phyloP scores from a whole-genome alignment of 805 yeast genomes.

The Yarrowia alimentaria region DNA sequence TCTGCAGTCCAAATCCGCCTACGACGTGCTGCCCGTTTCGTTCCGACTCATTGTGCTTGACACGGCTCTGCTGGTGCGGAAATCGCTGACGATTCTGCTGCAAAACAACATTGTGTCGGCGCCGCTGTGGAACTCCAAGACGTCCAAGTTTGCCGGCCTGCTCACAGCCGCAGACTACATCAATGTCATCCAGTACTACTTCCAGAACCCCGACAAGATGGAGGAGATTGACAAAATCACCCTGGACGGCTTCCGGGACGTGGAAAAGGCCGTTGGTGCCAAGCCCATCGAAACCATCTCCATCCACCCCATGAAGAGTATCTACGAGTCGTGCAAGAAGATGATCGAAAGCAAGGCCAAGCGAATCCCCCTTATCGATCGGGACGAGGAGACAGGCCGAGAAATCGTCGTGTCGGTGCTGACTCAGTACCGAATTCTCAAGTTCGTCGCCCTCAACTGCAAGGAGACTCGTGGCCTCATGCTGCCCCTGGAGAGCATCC shows the following conservation, averaged over 20 bases:
- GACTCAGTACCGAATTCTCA: slow-evolving; percentile 92
- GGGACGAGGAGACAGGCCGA: slow-evolving; percentile 85
- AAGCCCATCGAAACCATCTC: slow-evolving; percentile 81
- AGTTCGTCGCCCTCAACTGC: slow-evolving; percentile 94
- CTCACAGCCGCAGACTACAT: slow-evolving; percentile 90
- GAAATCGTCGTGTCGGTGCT: slow-evolving; percentile 94
- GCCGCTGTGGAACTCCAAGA: slow-evolving; percentile 91
- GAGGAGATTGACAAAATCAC: slow-evolving; percentile 84
- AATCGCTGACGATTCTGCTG: slow-evolving; percentile 80
- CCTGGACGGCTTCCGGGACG: slow-evolving; percentile 77
- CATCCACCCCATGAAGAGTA: slow-evolving; percentile 84
- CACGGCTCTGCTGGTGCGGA: slow-evolving; percentile 83
- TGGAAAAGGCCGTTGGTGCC: slow-evolving; percentile 84
- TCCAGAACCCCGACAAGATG: slow-evolving; percentile 79
- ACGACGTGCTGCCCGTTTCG: slow-evolving; percentile 94
- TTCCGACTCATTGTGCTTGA: slow-evolving; percentile 91
- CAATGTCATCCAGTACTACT: slow-evolving; percentile 91
- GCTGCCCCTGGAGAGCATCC: slow-evolving; percentile 69
- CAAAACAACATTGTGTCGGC: slow-evolving; percentile 96
- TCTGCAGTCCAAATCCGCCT: slow-evolving; percentile 85
- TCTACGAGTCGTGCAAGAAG: slow-evolving; percentile 89
- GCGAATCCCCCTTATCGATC: slow-evolving; percentile 90
- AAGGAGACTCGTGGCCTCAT: slow-evolving; percentile 84
- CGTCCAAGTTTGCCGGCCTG: slow-evolving; percentile 89
- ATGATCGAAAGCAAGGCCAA: slow-evolving; percentile 88